Base-by-base conservation (phyloP, 108 stramenopile genomes). In the Cylindrotheca closterium region DNA sequence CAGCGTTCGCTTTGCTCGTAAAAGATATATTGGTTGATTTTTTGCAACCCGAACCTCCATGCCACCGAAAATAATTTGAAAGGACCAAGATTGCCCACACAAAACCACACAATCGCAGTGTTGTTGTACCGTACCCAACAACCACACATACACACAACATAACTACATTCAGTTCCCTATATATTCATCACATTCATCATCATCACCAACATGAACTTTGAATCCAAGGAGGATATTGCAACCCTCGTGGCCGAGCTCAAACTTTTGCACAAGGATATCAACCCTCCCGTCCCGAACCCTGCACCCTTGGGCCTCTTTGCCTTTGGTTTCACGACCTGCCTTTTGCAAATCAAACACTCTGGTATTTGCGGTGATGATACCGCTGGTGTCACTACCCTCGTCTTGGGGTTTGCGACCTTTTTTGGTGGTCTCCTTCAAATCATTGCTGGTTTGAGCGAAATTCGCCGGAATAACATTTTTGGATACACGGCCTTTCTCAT, bases 391-490 rank as follows among this genome's bases (percentile, higher is more conserved):
- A 55, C 71, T 30, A 33, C 54, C 4, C 5, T 71, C 12, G 62
- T 64, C 18, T 24, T 64, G 19, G 79, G 79, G 23, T 79, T 67
- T 27, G 79, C 70, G 26, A 47, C 75, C 22, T 79, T 79, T 57
- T 79, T 73, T 52, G 79, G 79, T 32, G 79, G 79, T 23, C 31
- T 79, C 2, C 47, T 71, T 15, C 79, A 79, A 49, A 18, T 79
- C 1, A 57, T 79, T 54, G 79, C 70, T 23, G 79, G 79, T 2
- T 30, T 79, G 4, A 22, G 51, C n/a, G 79, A 79, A 59, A 32
- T 79, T 25, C 47, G 50, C 29, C 55, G 70, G 22, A 75, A 75
- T 51, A 71, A 74, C 26, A 33, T 75, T 23, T 79, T 79, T 66
- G 74, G 74, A 3, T 79, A 60, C 51, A 75, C 79, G 4, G 79